Evolutionary conservation across 495 filamentous ascomycete genomes (phyloP).

Genomic region (Darksidea phi): DNA sequence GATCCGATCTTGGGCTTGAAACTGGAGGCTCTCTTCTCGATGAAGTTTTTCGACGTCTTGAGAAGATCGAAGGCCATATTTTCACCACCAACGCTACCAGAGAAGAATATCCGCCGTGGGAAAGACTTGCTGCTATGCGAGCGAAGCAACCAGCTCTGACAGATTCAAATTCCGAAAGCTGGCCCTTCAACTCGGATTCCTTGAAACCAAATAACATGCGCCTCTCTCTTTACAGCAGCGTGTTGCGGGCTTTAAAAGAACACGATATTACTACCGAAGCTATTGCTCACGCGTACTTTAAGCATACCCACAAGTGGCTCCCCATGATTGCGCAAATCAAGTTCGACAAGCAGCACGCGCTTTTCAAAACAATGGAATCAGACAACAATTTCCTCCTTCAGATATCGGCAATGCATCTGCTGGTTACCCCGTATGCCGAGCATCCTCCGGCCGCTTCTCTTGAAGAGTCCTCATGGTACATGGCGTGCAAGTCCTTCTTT

Average conservation of each 20-base stretch:
- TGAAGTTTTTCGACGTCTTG: slow-evolving; percentile 18
- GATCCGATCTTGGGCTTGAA: not conserved
- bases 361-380: not conserved
- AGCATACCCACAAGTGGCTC: slow-evolving; percentile 10
- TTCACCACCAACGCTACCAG: not conserved
- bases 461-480: slow-evolving; percentile 12
- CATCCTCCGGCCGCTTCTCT: slow-evolving; percentile 3
- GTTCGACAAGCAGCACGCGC: not conserved
- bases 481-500: slow-evolving; percentile 17
- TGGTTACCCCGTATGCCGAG: slow-evolving; percentile 1
- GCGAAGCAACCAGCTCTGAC: not conserved
- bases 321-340: slow-evolving; percentile 6
- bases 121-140: not conserved
- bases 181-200: not conserved
- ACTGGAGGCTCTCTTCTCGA: slow-evolving; percentile 3
- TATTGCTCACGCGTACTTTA: slow-evolving; percentile 9
- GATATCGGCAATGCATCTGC: slow-evolving; percentile 13
- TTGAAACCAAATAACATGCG: not conserved
- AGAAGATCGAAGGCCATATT: slow-evolving; percentile 10
- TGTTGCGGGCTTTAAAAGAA: not conserved
- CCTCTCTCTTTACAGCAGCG: slow-evolving; percentile 1
- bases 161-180: not conserved
- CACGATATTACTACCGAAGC: not conserved
- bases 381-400: not conserved
- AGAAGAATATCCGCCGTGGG: not conserved